Evolutionary conservation across 495 filamentous ascomycete species (phyloP).

Genomic region (Neurospora sp.): DNA sequence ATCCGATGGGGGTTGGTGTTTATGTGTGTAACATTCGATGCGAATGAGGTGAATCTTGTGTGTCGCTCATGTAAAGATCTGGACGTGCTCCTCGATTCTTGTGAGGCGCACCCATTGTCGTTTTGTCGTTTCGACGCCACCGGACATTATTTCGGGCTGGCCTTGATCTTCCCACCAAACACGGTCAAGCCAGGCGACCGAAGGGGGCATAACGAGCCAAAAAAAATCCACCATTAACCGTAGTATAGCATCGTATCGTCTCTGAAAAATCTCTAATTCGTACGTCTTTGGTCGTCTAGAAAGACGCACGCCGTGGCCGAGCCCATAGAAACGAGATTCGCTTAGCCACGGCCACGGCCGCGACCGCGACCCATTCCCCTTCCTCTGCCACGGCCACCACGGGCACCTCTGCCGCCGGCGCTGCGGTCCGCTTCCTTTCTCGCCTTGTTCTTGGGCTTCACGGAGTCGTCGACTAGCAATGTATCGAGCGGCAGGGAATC

Average conservation of each 20-base stretch:
- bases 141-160: neutral
- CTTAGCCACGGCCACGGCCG: conserved; percentile 14
- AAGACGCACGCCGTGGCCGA: neutral
- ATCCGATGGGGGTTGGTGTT: neutral
- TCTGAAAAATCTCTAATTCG: neutral
- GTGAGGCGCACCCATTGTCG: neutral
- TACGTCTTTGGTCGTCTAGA: neutral
- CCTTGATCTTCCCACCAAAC: neutral
- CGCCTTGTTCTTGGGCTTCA: conserved; percentile 99
- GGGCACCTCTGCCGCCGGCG: conserved; percentile 50
- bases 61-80: neutral
- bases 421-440: conserved; percentile 75
- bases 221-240: neutral
- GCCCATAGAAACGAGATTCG: neutral
- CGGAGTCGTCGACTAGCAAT: conserved; percentile 86
- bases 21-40: neutral
- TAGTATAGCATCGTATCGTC: neutral
- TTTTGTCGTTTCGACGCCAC: neutral
- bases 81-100: neutral
- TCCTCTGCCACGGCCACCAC: conserved; percentile 55
- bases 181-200: neutral
- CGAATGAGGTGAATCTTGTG: neutral
- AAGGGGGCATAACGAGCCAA: neutral
- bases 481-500: conserved; percentile 92
- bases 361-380: conserved; percentile 11